Conservation (phyloP, 129 eudicot genomes). For the Scalesia atractyloides region DNA sequence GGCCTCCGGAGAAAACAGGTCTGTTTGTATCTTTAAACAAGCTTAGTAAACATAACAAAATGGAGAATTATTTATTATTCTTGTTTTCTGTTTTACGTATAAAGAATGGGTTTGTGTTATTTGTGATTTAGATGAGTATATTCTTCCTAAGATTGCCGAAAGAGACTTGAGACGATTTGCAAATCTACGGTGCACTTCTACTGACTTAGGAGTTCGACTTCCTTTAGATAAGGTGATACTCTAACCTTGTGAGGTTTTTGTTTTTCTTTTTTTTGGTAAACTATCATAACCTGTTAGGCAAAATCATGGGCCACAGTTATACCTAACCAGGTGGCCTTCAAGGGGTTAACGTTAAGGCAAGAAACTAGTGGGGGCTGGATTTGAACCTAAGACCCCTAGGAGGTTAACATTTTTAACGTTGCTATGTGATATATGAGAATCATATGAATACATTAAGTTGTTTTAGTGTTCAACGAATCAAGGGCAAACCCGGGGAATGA, state of each 20-base stretch:
- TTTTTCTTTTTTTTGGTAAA: too few relatives aligned
- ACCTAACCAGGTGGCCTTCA: too few relatives aligned
- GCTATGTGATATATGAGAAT: conserved; percentile 5
- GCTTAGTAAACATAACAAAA: conserved; percentile 1
- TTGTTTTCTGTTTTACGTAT: background rate
- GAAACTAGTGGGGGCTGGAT: too few relatives aligned
- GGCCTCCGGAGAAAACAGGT: conserved; percentile 98
- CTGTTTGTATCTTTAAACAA: background rate
- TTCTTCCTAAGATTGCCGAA: conserved; percentile 95
- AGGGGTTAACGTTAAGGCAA: too few relatives aligned
- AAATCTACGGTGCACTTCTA: conserved; percentile 62
- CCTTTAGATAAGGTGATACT: conserved; percentile 61
- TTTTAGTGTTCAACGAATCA: too few relatives aligned
- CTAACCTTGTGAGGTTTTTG: background rate
- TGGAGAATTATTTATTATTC: background rate
- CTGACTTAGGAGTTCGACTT: conserved; percentile 56
- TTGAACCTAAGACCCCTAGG: background rate
- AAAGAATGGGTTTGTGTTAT: background rate
- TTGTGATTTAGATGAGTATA: conserved; percentile 73
- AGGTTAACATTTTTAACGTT: background rate
- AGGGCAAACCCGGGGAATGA: too few relatives aligned
- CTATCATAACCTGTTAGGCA: too few relatives aligned
- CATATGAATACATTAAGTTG: background rate
- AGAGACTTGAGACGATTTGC: conserved; percentile 84
- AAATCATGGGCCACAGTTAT: too few relatives aligned